phyloP scores from a whole-genome alignment of 2,329 filamentous ascomycete genomes.

The Ophiostoma novo-ulmi region DNA sequence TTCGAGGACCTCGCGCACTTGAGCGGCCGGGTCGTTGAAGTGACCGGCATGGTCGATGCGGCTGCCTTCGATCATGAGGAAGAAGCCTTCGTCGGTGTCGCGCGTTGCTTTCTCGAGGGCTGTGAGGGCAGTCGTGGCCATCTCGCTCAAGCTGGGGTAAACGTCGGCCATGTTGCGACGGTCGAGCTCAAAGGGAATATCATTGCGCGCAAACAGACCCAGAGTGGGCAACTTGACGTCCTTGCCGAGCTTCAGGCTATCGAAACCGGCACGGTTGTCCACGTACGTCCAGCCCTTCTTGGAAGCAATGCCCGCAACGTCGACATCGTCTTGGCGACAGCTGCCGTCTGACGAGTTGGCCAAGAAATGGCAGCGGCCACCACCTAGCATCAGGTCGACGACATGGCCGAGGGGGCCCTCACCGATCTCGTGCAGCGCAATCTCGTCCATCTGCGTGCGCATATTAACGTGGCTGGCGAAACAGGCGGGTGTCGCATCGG shows the following conservation, averaged over 20 bases:
- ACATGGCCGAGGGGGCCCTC: constrained; percentile 79
- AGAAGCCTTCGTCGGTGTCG: constrained; percentile 87
- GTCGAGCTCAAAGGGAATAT: constrained; percentile 93
- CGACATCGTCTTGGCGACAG: constrained; percentile 72
- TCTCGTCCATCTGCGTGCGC: constrained; percentile 77
- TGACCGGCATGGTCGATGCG: constrained; percentile 94
- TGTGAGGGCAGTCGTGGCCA: constrained; percentile 75
- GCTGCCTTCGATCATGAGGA: constrained; percentile 96
- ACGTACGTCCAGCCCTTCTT: constrained; percentile 77
- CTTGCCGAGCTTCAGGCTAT: constrained; percentile 62
- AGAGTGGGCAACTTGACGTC: constrained; percentile 72
- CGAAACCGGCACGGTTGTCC: constrained; percentile 66
- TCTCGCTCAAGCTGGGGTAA: constrained; percentile 88
- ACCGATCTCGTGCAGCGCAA: constrained; percentile 88
- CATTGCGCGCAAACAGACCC: constrained; percentile 73
- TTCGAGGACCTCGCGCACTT: constrained; percentile 88
- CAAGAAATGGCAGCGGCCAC: constrained; percentile 88
- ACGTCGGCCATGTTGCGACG: constrained; percentile 69
- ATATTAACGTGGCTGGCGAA: constrained; percentile 84
- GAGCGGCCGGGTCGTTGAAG: constrained; percentile 74
- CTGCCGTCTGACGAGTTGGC: constrained; percentile 75
- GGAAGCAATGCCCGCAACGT: constrained; percentile 68
- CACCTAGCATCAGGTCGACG: constrained; percentile 88
- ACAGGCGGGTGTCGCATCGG: constrained; percentile 92
- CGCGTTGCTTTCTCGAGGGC: constrained; percentile 76